phyloP scores from a whole-genome alignment of 345 rosid species.

The Conringia planisiliqua region DNA sequence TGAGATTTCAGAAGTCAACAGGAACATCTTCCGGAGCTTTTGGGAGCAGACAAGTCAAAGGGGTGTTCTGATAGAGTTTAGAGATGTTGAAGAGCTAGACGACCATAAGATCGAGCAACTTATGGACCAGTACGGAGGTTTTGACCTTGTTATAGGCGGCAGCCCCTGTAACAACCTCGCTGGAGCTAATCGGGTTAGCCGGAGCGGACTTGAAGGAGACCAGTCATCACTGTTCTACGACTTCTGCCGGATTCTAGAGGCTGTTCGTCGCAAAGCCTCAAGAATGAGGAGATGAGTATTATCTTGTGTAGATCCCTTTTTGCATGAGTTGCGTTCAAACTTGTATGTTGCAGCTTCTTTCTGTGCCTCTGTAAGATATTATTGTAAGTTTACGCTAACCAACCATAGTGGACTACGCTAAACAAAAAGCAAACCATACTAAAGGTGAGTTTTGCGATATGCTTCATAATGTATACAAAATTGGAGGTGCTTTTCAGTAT shows the following conservation, averaged over 20 bases:
- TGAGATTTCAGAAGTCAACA: conserved; percentile 23
- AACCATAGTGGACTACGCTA: not conserved
- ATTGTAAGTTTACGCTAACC: not conserved
- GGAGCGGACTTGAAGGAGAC: conserved; percentile 32
- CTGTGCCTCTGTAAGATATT: not conserved
- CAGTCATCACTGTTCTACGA: conserved; percentile 36
- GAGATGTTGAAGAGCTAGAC: conserved; percentile 11
- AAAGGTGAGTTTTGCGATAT: no score
- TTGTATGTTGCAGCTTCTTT: not conserved
- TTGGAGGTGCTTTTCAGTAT: no score
- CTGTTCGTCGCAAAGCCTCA: not conserved
- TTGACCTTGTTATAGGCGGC: conserved; percentile 37
- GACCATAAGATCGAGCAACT: not conserved
- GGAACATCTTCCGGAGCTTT: conserved; percentile 14
- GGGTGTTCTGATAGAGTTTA: not conserved
- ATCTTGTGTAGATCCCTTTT: not conserved
- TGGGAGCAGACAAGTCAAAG: conserved; percentile 31
- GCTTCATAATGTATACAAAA: no score
- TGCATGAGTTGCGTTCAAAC: not conserved
- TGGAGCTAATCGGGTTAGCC: conserved; percentile 26
- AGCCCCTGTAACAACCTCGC: conserved; percentile 26
- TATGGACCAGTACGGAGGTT: conserved; percentile 24
- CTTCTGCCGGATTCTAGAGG: conserved; percentile 22
- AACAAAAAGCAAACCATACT: not conserved
- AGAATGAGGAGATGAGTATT: not conserved